Base-by-base conservation (phyloP, 2,329 filamentous ascomycete species). In the Penicillium sp. region DNA sequence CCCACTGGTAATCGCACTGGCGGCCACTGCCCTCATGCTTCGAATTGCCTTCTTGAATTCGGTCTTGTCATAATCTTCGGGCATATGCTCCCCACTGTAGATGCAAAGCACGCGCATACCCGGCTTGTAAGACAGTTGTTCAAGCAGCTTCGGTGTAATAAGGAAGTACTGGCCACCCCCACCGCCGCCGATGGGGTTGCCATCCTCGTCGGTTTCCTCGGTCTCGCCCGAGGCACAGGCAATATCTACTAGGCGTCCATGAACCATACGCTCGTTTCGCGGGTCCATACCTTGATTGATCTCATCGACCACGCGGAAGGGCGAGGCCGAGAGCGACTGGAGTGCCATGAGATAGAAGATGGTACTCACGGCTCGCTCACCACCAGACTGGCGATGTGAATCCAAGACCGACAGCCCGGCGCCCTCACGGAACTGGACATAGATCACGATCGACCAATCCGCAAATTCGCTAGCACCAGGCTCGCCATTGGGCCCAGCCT, bases 251-350 rank as follows among this genome's bases (percentile, higher is more conserved):
- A 99, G 96, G 62, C 94, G 90, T 72, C 93, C 91, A 77, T 99
- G 94, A 17, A 99, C 93, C 86, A 97, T 96, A 66, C 94, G 90
- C 77, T 99, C 94, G 76, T 99, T 99, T 68, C 94, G 88, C 43
- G 93, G 94, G 74, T 99, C 94, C 94, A 99, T 99, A 65, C 94
- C 94, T 78, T 99, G 94, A 72, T 99, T 99, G 82, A 99, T 99
- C 79, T 99, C 94, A 76, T 99, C 94, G 58, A 99, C 94, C 49
- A 99, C 93, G 52, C 94, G 91, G 84, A 99, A 99, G 1, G 94
- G 94, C 4, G 93, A 92, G 68, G 92, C 89, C 17, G 94, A 93
- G 68, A 99, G 87, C 49, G 90, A 90, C 75, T 99, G 94, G 27
- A 99, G 84, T 6, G 94, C 91, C 93, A 99, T 97, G 56, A 99